phyloP scores from a whole-genome alignment of 495 filamentous ascomycete species.

The Penicillium waksmanii region DNA sequence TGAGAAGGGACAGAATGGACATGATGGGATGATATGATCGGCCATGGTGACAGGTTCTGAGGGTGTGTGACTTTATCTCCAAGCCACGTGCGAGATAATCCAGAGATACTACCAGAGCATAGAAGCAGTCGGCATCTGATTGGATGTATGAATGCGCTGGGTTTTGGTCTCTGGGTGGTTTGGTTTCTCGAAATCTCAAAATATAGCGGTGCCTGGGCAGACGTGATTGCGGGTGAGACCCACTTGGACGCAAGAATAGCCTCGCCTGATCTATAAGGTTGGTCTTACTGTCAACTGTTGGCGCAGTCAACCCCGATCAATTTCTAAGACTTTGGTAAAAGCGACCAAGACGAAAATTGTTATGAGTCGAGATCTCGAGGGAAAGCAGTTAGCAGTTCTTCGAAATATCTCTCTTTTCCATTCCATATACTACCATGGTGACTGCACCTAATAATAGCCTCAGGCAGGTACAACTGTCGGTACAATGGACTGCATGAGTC shows the following conservation, averaged over 20 bases:
- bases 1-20: slow-evolving; percentile 60
- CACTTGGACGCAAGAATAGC: neutral
- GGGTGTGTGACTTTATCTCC: neutral
- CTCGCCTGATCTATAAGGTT: neutral
- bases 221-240: slow-evolving; percentile 3
- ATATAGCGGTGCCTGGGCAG: slow-evolving; percentile 1
- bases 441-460: no score
- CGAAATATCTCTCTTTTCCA: no score
- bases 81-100: neutral
- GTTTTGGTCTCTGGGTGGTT: no score
- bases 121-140: neutral
- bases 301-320: no score
- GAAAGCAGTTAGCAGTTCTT: no score
- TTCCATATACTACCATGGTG: no score
- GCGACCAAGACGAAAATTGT: no score
- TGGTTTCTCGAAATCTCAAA: neutral
- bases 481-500: no score
- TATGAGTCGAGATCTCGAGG: no score
- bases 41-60: slow-evolving; percentile 28
- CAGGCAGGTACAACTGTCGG: no score
- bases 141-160: neutral
- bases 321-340: no score
- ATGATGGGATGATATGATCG: slow-evolving; percentile 30
- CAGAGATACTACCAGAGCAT: neutral
- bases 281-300: neutral